A percentile compares a stretch with the other conserved stretches of the same genome.
Evolutionary conservation across 768 basidiomycete species (phyloP).

Genomic region (Trametes elegans): DNA sequence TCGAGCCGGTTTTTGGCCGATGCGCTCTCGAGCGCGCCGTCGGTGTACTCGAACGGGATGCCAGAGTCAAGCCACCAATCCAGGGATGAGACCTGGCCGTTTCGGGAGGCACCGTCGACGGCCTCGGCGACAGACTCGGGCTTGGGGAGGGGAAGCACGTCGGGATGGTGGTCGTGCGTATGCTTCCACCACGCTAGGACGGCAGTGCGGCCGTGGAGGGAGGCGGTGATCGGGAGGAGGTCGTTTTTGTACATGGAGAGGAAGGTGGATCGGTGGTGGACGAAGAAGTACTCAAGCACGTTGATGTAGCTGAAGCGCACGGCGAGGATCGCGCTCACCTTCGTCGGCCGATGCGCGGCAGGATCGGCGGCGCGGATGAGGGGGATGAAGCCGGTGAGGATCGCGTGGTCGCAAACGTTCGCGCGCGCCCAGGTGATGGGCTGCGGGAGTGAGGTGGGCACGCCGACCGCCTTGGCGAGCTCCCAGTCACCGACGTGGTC

Average conservation of each 20-base stretch:
- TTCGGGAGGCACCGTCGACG: conserved; percentile 75
- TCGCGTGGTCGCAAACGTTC: conserved; percentile 64
- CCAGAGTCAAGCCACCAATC: conserved; percentile 81
- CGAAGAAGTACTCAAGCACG: conserved; percentile 72
- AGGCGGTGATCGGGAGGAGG: conserved; percentile 76
- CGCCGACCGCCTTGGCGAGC: conserved; percentile 70
- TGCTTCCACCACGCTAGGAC: conserved; percentile 85
- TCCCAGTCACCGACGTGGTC: conserved; percentile 85
- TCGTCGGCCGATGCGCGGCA: conserved; percentile 57
- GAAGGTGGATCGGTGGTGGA: conserved; percentile 63
- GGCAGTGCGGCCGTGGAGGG: conserved; percentile 64
- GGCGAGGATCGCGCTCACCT: conserved; percentile 61
- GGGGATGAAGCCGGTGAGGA: conserved; percentile 62
- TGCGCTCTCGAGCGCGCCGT: conserved; percentile 76
- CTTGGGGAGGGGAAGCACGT: conserved; percentile 55
- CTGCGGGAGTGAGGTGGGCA: conserved; percentile 64
- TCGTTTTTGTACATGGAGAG: conserved; percentile 60
- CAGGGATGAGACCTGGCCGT: conserved; percentile 70
- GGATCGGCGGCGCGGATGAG: conserved; percentile 62
- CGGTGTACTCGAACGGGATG: conserved; percentile 69
- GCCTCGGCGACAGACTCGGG: conserved; percentile 60
- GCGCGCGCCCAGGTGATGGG: conserved; percentile 75
- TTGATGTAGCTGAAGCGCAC: conserved; percentile 75
- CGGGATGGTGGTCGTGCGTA: conserved; percentile 57
- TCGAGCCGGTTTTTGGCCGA: conserved; percentile 74